These are phyloP conservation scores for Domatiomyces catenatus DNA, from an alignment of 2,329 filamentous ascomycete species.

Conservation along the genomic window DNA sequence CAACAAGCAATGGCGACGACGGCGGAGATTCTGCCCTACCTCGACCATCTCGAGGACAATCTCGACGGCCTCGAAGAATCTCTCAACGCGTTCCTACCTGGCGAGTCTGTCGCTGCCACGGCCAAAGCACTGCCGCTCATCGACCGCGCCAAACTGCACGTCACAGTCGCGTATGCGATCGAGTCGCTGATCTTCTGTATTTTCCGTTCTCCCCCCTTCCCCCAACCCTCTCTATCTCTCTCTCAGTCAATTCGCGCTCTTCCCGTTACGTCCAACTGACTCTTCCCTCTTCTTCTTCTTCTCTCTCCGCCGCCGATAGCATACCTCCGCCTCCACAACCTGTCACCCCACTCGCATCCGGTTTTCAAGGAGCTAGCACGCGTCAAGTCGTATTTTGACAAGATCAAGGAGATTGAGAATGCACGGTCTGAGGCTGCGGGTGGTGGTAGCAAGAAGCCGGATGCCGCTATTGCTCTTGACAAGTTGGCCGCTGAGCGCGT, in stretches of 20 bases:
- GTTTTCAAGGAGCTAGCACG: slow-evolving; percentile 75
- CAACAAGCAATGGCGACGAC: slow-evolving; percentile 38
- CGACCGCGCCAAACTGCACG: slow-evolving; percentile 85
- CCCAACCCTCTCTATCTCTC: slow-evolving; percentile 31
- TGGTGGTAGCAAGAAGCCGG: slow-evolving; percentile 39
- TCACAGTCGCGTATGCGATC: slow-evolving; percentile 74
- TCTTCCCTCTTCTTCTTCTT: no score
- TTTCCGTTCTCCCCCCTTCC: slow-evolving; percentile 36
- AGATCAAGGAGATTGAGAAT: slow-evolving; percentile 62
- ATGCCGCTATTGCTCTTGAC: slow-evolving; percentile 48
- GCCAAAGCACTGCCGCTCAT: slow-evolving; percentile 74
- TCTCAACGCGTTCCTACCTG: slow-evolving; percentile 56
- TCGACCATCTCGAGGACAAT: slow-evolving; percentile 61
- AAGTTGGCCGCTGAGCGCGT: slow-evolving; percentile 67
- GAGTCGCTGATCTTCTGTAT: slow-evolving; percentile 78
- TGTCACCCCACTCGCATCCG: slow-evolving; percentile 68
- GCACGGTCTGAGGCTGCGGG: slow-evolving; percentile 34
- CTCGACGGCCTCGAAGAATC: slow-evolving; percentile 64
- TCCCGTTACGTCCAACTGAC: no score
- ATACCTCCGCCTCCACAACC: slow-evolving; percentile 61
- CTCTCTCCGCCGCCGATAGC: slow-evolving; percentile 30
- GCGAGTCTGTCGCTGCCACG: slow-evolving; percentile 44
- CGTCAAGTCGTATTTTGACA: slow-evolving; percentile 80
- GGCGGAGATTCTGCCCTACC: slow-evolving; percentile 39
- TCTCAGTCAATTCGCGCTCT: no score